Evolutionary conservation across 2,329 filamentous ascomycete species (phyloP), one percentile per base, ranked within the genome.

Genomic region (Falciphora oryzae): DNA sequence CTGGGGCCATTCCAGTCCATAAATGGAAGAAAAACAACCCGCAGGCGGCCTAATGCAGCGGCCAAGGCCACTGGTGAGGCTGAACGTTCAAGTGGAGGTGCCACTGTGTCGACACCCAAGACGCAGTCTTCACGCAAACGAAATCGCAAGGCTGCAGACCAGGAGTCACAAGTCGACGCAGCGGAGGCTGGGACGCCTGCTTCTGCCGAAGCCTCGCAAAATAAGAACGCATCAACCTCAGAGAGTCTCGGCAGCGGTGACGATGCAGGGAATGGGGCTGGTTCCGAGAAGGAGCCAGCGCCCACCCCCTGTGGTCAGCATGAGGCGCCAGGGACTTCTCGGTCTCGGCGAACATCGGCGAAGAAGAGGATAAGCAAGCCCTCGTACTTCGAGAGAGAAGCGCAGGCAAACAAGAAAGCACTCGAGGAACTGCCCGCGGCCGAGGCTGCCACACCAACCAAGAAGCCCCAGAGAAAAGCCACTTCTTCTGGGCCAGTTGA

Each of bases 371-470:
- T 27, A 16, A 60, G 29, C 31, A 63, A 59, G 18, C 57, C 35
- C 8, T 63, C 62, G 8, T 63, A 63, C 10, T 44, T 63, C n/a
- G 62, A 63, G 13, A 56, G 62, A 14, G 29, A 31, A 16, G 62
- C n/a, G 22, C n/a, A 27, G 57, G 57, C 59, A 14, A 38, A n/a
- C 14, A 31, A 28, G 31, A 25, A 35, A 60, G 31, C 32, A n/a
- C 56, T 63, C 13, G 27, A 38, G 14, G 62, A 44, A 18, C 31
- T 63, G 13, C 62, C 62, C n/a, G 32, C 29, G 22, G 16, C 57
- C 25, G 61, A 63, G 13, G 61, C 56, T 58, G n/a, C 32, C 57
- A 65, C 53, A 35, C 38, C 56, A 38, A 22, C 44, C 22, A 10
- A 61, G 22, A 56, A 32, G 16, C 10, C 35, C 61, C 2, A 13